Conservation (phyloP, 208 protist species). For the Leishmania guyanensis region DNA sequence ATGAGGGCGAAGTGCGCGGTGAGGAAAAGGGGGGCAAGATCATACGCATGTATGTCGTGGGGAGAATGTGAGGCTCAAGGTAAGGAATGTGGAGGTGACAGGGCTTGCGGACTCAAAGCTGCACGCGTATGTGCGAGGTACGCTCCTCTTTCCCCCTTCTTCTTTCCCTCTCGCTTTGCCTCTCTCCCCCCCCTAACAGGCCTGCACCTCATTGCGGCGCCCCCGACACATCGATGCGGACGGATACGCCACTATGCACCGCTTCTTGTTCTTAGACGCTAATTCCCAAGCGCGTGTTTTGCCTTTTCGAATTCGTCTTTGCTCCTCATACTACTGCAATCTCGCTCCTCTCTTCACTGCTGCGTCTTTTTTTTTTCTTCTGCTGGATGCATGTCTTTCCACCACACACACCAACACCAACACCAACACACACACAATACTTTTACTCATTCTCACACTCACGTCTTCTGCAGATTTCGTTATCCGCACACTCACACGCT, state of each 20-base stretch:
- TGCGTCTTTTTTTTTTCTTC: neutral
- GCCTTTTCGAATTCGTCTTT: neutral
- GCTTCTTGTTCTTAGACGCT: neutral
- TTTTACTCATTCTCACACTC: neutral
- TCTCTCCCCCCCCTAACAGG: neutral
- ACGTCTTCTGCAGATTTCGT: slow-evolving; percentile 30
- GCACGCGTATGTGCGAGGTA: neutral
- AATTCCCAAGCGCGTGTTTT: neutral
- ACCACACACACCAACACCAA: neutral
- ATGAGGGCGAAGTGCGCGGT: neutral
- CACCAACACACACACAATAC: neutral
- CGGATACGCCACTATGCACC: neutral
- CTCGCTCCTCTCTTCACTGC: neutral
- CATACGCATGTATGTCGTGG: neutral
- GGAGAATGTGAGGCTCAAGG: neutral
- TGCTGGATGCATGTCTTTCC: neutral
- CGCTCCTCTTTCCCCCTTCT: neutral
- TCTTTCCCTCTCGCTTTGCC: neutral
- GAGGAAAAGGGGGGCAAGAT: neutral
- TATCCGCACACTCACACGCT: slow-evolving; percentile 20
- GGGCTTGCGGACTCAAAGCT: neutral
- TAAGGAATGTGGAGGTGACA: neutral
- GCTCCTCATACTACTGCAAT: neutral
- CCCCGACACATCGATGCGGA: neutral
- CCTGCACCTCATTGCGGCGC: neutral